Conservation (phyloP, 225 moss, liverwort and hornwort genomes). For the Thuidium tamariscinum region DNA sequence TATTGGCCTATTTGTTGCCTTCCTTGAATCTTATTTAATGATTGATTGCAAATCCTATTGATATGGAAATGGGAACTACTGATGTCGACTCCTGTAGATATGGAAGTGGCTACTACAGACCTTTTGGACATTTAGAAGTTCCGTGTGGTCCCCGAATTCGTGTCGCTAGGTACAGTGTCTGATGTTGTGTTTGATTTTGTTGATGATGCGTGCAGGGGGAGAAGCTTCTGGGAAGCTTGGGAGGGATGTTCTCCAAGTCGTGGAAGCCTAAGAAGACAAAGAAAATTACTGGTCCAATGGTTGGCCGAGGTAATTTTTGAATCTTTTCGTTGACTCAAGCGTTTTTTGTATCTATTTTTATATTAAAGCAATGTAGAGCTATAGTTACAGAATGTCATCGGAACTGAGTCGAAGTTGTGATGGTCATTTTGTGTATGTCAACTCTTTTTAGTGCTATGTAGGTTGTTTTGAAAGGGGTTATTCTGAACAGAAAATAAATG, state of each 20-base stretch:
- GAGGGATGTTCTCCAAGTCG: constrained; percentile 45
- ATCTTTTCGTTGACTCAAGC: neutral
- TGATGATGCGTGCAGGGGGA: constrained; percentile 29
- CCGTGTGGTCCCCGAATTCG: neutral
- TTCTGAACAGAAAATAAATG: neutral
- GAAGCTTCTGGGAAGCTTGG: constrained; percentile 49
- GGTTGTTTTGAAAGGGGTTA: neutral
- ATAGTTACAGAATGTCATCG: neutral
- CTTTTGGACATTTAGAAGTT: neutral
- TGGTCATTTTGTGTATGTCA: neutral
- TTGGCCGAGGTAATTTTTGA: constrained; percentile 31
- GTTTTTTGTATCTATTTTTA: neutral
- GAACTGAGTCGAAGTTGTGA: neutral
- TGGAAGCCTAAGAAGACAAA: constrained; percentile 55
- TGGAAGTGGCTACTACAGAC: neutral
- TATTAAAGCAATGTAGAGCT: neutral
- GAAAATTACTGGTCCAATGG: constrained; percentile 50
- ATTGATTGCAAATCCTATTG: neutral
- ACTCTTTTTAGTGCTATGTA: neutral
- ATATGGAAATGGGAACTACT: neutral
- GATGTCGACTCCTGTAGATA: neutral
- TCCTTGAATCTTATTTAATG: neutral
- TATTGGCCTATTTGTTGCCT: too few species aligned
- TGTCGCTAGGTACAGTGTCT: neutral
- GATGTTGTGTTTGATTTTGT: neutral